Conservation (phyloP, 768 basidiomycete genomes). For the Ramaria sp. region DNA sequence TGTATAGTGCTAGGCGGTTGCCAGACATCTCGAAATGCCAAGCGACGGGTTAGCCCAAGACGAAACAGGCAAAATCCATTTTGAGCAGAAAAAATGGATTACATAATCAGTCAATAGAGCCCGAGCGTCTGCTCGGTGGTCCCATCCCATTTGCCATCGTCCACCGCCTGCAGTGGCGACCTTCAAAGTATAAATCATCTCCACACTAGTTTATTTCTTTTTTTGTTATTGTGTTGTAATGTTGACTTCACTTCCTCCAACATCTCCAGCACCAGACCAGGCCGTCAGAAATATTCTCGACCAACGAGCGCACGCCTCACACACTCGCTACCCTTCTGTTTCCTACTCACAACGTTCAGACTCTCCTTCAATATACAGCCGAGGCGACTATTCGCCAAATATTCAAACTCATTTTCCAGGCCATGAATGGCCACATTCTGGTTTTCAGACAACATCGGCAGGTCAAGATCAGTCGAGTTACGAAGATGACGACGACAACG, state of each 20-base stretch:
- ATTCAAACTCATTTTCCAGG: conserved; percentile 17
- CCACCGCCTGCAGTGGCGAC: background rate
- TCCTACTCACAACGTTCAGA: conserved; percentile 41
- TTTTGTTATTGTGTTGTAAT: conserved; percentile 7
- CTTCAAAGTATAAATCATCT: background rate
- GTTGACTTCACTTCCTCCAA: background rate
- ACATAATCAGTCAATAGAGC: background rate
- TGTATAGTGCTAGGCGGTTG: too few species aligned
- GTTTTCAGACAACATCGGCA: conserved; percentile 18
- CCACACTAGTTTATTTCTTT: background rate
- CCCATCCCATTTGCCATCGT: background rate
- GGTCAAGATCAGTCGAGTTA: conserved; percentile 23
- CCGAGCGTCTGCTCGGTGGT: background rate
- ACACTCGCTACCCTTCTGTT: conserved; percentile 39
- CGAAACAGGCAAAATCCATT: too few species aligned
- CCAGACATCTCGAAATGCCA: too few species aligned
- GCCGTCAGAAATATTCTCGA: conserved; percentile 30
- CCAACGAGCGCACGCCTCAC: conserved; percentile 31
- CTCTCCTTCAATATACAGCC: conserved; percentile 62
- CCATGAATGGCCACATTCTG: conserved; percentile 16
- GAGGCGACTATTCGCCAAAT: conserved; percentile 43
- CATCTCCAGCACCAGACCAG: background rate
- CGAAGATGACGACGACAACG: conserved; percentile 15
- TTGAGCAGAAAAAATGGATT: background rate
- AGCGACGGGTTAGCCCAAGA: too few species aligned